Evolutionary conservation across 345 rosid species (phyloP), one percentile per base, ranked within the genome.

Genomic region (Firmiana major): DNA sequence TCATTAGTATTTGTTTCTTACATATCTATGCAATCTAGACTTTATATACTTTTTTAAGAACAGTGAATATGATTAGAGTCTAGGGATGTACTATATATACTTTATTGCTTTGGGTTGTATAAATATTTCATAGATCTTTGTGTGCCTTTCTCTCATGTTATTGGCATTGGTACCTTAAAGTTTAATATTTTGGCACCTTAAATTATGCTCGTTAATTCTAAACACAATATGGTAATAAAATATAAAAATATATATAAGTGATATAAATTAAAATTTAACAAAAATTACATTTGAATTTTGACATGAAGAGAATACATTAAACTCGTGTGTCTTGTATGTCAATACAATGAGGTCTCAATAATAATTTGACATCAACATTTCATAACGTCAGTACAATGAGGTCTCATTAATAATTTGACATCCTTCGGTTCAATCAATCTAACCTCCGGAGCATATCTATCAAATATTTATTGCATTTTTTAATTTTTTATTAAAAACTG

Each of bases 1-100:
- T 3, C 81, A 84, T 73, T 78, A 83, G 69, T 59, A 22, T 46
- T 69, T 69, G 0, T 69, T 4, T 69, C 38, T 46, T 46, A 66
- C 11, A 38, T 38, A 3, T 38, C 17, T 43, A 54, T 19, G 10
- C 24, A 7, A 7, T 54, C 3, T 19, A 19, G 7, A 19, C 22
- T 9, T 17, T 53, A 2, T 19, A 6, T 19, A 43, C 51, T 21
- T 40, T 1, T 40, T 1, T 66, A 42, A 64, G 43, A 66, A 0
- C 15, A 42, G 7, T 12, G 53, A 43, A 43, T 66, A 66, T 66
- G 71, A 66, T 66, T 24, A 17, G 48, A 21, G 17, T 0, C 46
- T 64, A 0, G 58, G 58, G 22, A 0, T n/a, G 12, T 55, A 55
- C 26, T 21, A 55, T 8, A 3, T 5, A 1, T 63, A 2, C 40